These are phyloP conservation scores for Arabidopsis hybrid DNA, from an alignment of 441 rosid species.

Conservation along the genomic window DNA sequence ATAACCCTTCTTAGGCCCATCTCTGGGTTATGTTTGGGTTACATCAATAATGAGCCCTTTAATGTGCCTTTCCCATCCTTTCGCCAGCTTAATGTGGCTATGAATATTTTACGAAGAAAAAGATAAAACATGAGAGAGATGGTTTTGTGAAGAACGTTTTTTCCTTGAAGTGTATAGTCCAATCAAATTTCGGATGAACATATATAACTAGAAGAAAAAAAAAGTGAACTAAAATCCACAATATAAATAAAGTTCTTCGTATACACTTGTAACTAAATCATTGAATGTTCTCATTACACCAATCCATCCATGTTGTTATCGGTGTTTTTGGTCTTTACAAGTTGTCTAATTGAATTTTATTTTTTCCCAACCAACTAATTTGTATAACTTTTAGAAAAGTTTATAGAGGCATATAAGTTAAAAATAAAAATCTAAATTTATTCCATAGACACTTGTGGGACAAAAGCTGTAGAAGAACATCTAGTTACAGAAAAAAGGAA, in stretches of 20 bases:
- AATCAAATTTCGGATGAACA: neutral
- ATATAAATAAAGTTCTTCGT: neutral
- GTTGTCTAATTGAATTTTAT: neutral
- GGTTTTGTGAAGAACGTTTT: too few species aligned
- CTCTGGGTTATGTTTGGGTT: neutral
- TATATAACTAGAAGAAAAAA: neutral
- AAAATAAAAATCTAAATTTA: neutral
- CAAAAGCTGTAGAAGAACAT: slow-evolving; percentile 48
- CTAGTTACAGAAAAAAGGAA: slow-evolving; percentile 41
- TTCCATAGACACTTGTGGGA: slow-evolving; percentile 35
- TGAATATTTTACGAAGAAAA: too few species aligned
- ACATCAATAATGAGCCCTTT: neutral
- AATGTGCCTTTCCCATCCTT: neutral
- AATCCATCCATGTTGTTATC: neutral
- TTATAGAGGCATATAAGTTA: neutral
- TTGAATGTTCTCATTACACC: neutral
- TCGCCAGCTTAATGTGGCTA: neutral
- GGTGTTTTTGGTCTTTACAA: neutral
- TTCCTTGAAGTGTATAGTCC: too few species aligned
- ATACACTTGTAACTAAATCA: neutral
- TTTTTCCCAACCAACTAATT: neutral
- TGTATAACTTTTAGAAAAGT: neutral
- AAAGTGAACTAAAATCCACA: neutral
- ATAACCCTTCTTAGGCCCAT: neutral
- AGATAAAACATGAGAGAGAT: too few species aligned